Evolutionary conservation across 495 filamentous ascomycete genomes (phyloP), one percentile per base, ranked within the genome.

Genomic region (Recurvomyces mirabilis): DNA sequence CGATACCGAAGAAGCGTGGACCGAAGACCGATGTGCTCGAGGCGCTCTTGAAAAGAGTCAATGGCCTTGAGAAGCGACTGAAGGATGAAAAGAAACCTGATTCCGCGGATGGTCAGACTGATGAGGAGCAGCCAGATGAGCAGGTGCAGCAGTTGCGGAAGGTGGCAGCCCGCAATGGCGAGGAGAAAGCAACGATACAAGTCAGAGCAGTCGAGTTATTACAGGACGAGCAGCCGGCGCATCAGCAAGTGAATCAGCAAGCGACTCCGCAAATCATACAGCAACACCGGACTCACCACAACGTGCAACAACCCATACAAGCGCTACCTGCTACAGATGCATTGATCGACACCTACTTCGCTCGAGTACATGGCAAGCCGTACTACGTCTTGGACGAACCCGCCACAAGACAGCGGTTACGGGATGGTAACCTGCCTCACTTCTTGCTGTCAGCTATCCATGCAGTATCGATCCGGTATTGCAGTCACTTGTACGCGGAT

Each of bases 11-110:
- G 67, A 93, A 93, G 57, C 68, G 85, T 46, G 85, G 85, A 3
- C 85, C 85, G 1, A 93, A 93, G 59, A 89, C 84, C 15, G 85
- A 93, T 56, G 84, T 89, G 2, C 68, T 93, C 18, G 85, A 93
- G 58, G 84, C 84, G 5, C 65, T 93, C 17, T 53, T 88, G 43
- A 93, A 87, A 58, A 69, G 85, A 20, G 84, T 93, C 9, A 84
- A 89, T 58, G 83, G 84, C 0, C 66, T 93, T 37, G 84, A 93
- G 54, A 84, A 79, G 51, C 74, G 77, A 37, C 65, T 93, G 34
- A 83, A 86, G 56, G 78, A 83, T 47, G 68, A 73, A 47, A 74
- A 73, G 32, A 24, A 52, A 12, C 46, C 9, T 25, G 32, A 29
- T n/a, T 7, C 7, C n/a, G 26, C 26, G n/a, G 5, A 5, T 5